These are phyloP conservation scores for Pichia kudriavzevii DNA, from an alignment of 1,139 yeast species.

Conservation along the genomic window DNA sequence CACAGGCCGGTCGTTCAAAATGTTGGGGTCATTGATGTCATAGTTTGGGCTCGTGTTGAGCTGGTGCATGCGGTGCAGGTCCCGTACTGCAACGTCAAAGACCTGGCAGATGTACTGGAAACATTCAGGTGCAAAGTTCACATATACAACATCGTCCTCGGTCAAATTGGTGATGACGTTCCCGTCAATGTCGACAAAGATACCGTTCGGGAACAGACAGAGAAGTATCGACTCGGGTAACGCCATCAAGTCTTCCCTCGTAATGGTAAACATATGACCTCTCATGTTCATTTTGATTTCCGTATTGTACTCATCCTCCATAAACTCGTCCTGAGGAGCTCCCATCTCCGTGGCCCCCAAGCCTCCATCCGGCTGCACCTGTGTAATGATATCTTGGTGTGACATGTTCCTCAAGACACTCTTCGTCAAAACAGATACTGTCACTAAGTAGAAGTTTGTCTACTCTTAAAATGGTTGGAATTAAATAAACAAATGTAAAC, in stretches of 20 bases:
- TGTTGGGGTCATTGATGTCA: constrained; percentile 40
- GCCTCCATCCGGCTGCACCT: constrained; percentile 34
- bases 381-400: constrained; percentile 47
- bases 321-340: constrained; percentile 27
- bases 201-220: constrained; percentile 86
- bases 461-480: too few species aligned
- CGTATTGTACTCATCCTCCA: constrained; percentile 49
- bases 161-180: constrained; percentile 70
- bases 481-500: too few species aligned
- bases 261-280: constrained; percentile 57
- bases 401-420: constrained; percentile 19
- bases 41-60: constrained; percentile 26
- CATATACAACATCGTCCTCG: constrained; percentile 68
- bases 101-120: constrained; percentile 73
- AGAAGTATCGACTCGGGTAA: constrained; percentile 84
- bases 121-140: constrained; percentile 80
- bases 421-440: too few species aligned
- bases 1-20: constrained; percentile 76
- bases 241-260: constrained; percentile 83
- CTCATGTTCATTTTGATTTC: constrained; percentile 61
- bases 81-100: constrained; percentile 39
- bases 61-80: constrained; percentile 29
- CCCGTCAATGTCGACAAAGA: constrained; percentile 67
- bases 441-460: too few species aligned
- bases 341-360: constrained; percentile 22